Evolutionary conservation across 768 basidiomycete genomes (phyloP), one percentile per base, ranked within the genome.

Genomic region (Auricularia sp.): DNA sequence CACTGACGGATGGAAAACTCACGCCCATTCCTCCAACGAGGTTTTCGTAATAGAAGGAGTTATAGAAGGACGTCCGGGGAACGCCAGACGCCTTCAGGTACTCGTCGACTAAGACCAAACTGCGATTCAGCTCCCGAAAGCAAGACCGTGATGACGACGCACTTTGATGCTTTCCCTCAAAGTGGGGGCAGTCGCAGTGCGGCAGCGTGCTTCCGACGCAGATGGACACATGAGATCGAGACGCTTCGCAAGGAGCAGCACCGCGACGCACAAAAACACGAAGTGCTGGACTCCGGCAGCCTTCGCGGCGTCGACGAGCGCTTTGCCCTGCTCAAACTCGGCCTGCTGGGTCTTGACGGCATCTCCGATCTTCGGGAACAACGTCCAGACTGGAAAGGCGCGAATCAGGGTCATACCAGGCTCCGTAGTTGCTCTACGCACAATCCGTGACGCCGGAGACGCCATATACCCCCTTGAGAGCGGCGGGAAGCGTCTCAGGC

Each of bases 291-390:
- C 66, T 7, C 70, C 70, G 2, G 58, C 68, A 29, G 67, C 68
- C 61, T 72, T 73, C 7, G 70, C 70, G 0, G 70, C 71, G 58
- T 73, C 72, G 29, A 72, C 69, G 5, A 73, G 65, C 18, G 66
- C 64, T 29, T 69, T 69, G 2, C 72, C 72, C 36, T 70, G 68
- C 8, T 62, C 36, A 14, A n/a, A 21, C 21, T 62, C 56, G 56
- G 23, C 56, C 16, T 14, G 16, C 10, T 29, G 56, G 4, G 56
- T 33, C 23, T 29, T 59, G 8, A 1, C 56, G 14, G 34, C 29
- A 29, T 33, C 23, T 1, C 56, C 56, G 23, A 7, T 12, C 14
- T 29, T 12, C 14, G 56, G 23, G 23, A 59, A 35, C 16, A 59
- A 10, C 56, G 56, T 18, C 56, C 56, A 59, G 56, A 59, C 56